Evolutionary conservation across 2,329 filamentous ascomycete genomes (phyloP).

Genomic region (Pseudocercospora macadamiae): DNA sequence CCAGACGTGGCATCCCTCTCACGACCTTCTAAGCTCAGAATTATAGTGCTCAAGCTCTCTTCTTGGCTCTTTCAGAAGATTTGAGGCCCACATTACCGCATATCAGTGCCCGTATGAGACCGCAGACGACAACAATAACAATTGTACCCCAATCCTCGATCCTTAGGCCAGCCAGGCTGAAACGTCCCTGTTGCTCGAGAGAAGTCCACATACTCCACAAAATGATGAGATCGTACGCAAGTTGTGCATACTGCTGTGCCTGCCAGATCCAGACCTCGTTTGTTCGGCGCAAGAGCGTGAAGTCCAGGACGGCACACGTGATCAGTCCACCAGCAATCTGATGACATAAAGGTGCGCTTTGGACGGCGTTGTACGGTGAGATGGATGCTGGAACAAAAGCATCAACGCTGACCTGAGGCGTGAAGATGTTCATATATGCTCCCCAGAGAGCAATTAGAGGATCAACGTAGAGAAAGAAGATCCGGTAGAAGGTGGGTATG

Average conservation of each 20-base stretch:
- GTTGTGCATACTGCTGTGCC: constrained; percentile 18
- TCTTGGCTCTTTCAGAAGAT: not conserved
- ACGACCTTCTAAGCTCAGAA: not conserved
- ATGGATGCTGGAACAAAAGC: constrained; percentile 18
- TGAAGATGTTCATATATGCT: constrained; percentile 22
- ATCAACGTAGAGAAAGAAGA: constrained; percentile 24
- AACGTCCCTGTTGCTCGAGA: constrained; percentile 16
- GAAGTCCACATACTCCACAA: constrained; percentile 17
- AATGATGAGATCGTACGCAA: constrained; percentile 20
- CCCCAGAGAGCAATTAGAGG: constrained; percentile 22
- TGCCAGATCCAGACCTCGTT: constrained; percentile 25
- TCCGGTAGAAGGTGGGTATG: constrained; percentile 19
- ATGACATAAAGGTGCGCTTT: constrained; percentile 21
- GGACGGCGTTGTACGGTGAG: constrained; percentile 14
- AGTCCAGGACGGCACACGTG: constrained; percentile 18
- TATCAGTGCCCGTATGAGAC: constrained; percentile 19
- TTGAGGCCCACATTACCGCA: constrained; percentile 15
- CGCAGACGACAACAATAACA: constrained; percentile 13
- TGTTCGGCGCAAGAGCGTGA: constrained; percentile 19
- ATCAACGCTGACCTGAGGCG: constrained; percentile 10
- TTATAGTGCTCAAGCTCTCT: not conserved
- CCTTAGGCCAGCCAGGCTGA: constrained; percentile 7
- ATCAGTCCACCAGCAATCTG: constrained; percentile 22
- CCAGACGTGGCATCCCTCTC: not conserved
- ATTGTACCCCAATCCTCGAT: constrained; percentile 21